phyloP scores from a whole-genome alignment of 73 alveolate species.

The Paramecium bursaria region DNA sequence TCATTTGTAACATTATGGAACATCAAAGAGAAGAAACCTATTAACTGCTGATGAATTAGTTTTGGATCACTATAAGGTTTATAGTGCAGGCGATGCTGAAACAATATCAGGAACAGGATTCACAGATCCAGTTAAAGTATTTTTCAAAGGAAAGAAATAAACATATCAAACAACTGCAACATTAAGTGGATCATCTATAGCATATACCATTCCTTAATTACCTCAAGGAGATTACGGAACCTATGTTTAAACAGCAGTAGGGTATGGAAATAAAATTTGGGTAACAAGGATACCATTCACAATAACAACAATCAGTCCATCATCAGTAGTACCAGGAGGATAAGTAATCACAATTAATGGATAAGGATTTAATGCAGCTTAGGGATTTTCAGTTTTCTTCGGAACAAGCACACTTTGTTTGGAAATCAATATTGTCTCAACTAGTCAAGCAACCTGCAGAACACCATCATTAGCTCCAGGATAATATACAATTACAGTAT shows the following conservation, averaged over 20 bases:
- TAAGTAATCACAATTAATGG: not conserved
- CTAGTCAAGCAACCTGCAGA: constrained; percentile 38
- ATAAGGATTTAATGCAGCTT: constrained; percentile 28
- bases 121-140: not conserved
- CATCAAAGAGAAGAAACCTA: constrained; percentile 42
- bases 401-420: constrained; percentile 25
- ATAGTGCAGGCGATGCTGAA: constrained; percentile 26
- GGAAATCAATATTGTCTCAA: not conserved
- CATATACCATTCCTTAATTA: constrained; percentile 25
- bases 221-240: constrained; percentile 50
- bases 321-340: constrained; percentile 34
- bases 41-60: constrained; percentile 21
- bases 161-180: not conserved
- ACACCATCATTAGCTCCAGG: constrained; percentile 39
- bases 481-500: not conserved
- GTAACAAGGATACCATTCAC: constrained; percentile 4
- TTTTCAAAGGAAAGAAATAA: constrained; percentile 4
- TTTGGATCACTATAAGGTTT: not conserved
- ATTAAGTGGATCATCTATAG: not conserved
- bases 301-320: not conserved
- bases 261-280: constrained; percentile 32
- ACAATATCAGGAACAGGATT: constrained; percentile 53
- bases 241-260: not conserved
- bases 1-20: constrained; percentile 32
- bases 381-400: not conserved